Base-by-base conservation (phyloP, 2,329 filamentous ascomycete genomes). In the Calonectria leucothoes region DNA sequence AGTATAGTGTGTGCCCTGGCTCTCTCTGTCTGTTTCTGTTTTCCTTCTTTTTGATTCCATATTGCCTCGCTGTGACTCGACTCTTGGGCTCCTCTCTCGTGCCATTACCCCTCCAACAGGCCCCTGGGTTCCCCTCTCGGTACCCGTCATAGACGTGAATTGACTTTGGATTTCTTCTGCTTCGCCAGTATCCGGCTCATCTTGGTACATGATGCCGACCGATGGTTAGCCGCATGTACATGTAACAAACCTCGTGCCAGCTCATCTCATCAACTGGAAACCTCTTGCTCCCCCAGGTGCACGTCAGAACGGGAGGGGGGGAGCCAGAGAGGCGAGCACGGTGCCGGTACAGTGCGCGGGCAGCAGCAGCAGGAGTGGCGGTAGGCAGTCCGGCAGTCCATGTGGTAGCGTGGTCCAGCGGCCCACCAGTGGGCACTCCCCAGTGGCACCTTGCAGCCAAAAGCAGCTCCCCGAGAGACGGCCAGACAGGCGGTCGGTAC, bases 401-500 rank as follows among this genome's bases (percentile, higher is more conserved):
- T 37, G 31, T 37, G 55, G 59, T 63, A 63, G 59, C 39, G 59
- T 25, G 59, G 59, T 45, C 37, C 35, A 63, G 59, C 31, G 23
- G 31, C 29, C 57, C 52, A 12, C 57, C 57, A 29, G 59, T 63
- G 59, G 59, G 37, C 59, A 63, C 59, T 27, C 59, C 15, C 59
- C 59, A 42, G 55, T 59, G 55, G 55, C 37, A 63, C 59, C 59
- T 63, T 63, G 59, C 59, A 63, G 59, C 59, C 59, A 45, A 42
- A 45, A 63, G 59, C 59, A 63, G 59, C 59, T 35, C 35, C 35
- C 35, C 23, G 37, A 42, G 35, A 59, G 55, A 59, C 37, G 39
- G 37, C 59, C 59, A 59, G 55, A 59, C 35, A 63, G 59, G 59
- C 59, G 59, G 59, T 63, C 59, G 59, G 59, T 45, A 63, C 59